Evolutionary conservation across 1,284 basidiomycete species (phyloP).

Genomic region (Phaffia rhodozyma): DNA sequence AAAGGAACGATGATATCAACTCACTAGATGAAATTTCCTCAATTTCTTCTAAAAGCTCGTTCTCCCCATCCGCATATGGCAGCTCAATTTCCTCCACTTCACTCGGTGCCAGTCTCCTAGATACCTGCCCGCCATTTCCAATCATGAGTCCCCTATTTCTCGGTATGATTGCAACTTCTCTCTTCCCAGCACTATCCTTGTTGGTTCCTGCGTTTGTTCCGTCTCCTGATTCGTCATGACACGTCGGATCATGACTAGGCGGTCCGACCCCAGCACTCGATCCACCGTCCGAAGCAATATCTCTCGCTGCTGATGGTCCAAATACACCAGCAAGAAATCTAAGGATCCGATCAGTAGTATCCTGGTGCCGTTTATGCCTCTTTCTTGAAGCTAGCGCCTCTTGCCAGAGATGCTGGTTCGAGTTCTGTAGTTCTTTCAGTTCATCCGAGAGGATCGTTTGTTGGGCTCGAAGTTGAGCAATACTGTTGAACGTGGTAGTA

Average conservation of each 20-base stretch:
- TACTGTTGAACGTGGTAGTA: slow-evolving; percentile 47
- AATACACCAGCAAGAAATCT: slow-evolving; percentile 90
- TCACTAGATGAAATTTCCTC: slow-evolving; percentile 22
- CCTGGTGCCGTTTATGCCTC: slow-evolving; percentile 79
- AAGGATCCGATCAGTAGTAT: slow-evolving; percentile 92
- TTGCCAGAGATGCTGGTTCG: slow-evolving; percentile 84
- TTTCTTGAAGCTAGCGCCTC: slow-evolving; percentile 70
- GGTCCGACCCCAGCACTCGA: slow-evolving; percentile 33
- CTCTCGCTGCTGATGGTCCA: slow-evolving; percentile 44
- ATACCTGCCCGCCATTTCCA: slow-evolving; percentile 38
- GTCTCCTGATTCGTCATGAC: slow-evolving; percentile 25
- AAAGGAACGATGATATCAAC: neutral
- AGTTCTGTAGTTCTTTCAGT: slow-evolving; percentile 72
- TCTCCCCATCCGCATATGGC: neutral
- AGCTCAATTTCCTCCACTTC: slow-evolving; percentile 5
- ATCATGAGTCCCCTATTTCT: slow-evolving; percentile 52
- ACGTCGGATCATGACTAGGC: slow-evolving; percentile 36
- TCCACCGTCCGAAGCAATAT: slow-evolving; percentile 11
- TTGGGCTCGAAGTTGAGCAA: slow-evolving; percentile 78
- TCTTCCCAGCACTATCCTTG: slow-evolving; percentile 1
- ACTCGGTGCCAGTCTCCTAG: slow-evolving; percentile 28
- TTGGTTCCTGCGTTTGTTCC: slow-evolving; percentile 17
- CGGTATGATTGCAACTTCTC: slow-evolving; percentile 42
- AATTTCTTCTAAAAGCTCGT: slow-evolving; percentile 18
- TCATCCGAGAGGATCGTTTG: slow-evolving; percentile 82